phyloP scores from a whole-genome alignment of 163 green algal species.

The Botryococcus braunii region DNA sequence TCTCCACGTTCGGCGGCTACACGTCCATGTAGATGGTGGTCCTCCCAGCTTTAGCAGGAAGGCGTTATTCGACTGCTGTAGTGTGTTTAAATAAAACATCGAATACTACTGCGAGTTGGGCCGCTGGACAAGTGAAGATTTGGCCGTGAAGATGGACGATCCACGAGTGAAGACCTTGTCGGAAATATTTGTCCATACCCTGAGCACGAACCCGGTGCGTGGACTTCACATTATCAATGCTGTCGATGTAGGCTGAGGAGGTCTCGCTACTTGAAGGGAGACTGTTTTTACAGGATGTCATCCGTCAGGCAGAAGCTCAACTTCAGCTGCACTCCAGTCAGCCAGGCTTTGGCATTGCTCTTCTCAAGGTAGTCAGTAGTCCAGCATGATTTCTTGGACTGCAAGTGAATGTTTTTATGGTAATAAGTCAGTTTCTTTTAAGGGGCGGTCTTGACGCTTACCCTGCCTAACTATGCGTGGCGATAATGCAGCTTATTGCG shows the following conservation, averaged over 20 bases:
- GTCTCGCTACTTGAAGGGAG: conserved; percentile 4
- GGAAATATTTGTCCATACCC: conserved; percentile 32
- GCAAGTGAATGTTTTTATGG: neutral
- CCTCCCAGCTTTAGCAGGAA: neutral
- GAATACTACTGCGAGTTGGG: neutral
- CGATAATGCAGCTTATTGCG: conserved; percentile 51
- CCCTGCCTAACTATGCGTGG: neutral
- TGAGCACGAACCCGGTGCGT: conserved; percentile 29
- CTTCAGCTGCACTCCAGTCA: conserved; percentile 57
- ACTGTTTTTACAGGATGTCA: conserved; percentile 48
- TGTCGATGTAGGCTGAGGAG: neutral
- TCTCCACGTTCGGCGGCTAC: neutral
- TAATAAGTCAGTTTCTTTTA: neutral
- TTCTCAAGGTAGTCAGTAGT: conserved; percentile 56
- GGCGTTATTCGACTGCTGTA: neutral
- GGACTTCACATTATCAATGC: neutral
- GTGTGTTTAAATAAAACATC: neutral
- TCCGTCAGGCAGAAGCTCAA: conserved; percentile 69
- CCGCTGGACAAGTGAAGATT: neutral
- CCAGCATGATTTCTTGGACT: neutral
- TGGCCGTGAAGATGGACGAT: conserved; percentile 19
- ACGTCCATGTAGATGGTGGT: neutral
- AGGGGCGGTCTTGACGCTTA: neutral
- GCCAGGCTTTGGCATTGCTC: conserved; percentile 59
- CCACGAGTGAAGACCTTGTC: conserved; percentile 21